Evolutionary conservation across 306 rosid species (phyloP).

Genomic region (Parietaria judaica): DNA sequence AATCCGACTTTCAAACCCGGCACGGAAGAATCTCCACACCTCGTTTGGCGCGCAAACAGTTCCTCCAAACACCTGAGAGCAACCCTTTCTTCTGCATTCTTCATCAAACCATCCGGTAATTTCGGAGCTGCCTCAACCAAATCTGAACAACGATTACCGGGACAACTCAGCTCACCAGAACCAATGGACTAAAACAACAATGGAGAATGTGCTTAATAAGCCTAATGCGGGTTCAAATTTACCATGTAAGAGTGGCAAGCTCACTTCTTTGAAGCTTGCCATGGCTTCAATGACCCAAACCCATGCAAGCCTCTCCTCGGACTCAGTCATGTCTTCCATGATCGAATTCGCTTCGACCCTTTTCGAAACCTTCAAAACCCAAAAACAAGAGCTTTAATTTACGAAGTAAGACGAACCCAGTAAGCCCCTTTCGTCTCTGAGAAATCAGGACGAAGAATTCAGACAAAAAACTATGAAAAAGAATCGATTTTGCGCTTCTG

Average conservation of each 20-base stretch:
- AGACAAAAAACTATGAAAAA: too few relatives aligned
- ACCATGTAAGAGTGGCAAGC: conserved; percentile 37
- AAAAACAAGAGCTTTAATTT: background rate
- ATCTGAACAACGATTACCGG: conserved; percentile 26
- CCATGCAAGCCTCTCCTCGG: conserved; percentile 41
- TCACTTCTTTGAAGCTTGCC: conserved; percentile 31
- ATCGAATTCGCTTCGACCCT: background rate
- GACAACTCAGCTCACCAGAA: background rate
- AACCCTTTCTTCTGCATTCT: conserved; percentile 45
- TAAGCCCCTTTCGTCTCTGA: too few relatives aligned
- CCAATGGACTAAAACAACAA: background rate
- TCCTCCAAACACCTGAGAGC: conserved; percentile 68
- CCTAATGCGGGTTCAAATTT: background rate
- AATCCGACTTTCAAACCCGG: conserved; percentile 31
- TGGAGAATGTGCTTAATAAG: background rate
- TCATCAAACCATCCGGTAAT: conserved; percentile 21
- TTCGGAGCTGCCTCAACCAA: conserved; percentile 38
- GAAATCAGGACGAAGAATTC: too few relatives aligned
- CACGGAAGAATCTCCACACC: conserved; percentile 18
- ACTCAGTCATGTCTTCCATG: conserved; percentile 31
- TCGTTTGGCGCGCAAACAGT: conserved; percentile 21
- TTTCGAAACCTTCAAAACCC: conserved; percentile 11
- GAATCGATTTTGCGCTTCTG: too few relatives aligned
- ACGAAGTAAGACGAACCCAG: too few relatives aligned
- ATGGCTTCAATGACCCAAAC: conserved; percentile 65